These are phyloP conservation scores for Boletus subcaerulescens DNA, from an alignment of 768 basidiomycete genomes.

Conservation along the genomic window DNA sequence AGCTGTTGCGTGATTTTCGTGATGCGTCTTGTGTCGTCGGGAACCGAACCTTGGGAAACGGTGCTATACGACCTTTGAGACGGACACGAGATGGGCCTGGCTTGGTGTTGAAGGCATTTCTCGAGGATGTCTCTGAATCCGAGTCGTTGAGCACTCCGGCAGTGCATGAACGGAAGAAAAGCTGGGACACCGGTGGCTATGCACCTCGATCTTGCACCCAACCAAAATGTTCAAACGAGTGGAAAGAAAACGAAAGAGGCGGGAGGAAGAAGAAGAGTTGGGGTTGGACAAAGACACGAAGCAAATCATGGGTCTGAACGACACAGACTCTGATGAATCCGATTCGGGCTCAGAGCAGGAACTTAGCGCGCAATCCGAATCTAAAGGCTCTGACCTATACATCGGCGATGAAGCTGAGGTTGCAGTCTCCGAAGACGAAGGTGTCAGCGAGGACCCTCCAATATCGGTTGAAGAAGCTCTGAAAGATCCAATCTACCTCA, in stretches of 20 bases:
- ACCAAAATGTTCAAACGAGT: slow-evolving; percentile 76
- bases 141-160: slow-evolving; percentile 20
- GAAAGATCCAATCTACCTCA: slow-evolving; percentile 58
- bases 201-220: background rate
- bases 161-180: slow-evolving; percentile 33
- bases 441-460: slow-evolving; percentile 35
- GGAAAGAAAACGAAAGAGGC: slow-evolving; percentile 59
- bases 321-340: slow-evolving; percentile 73
- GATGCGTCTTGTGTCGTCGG: slow-evolving; percentile 8
- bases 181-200: slow-evolving; percentile 23
- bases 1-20: slow-evolving; percentile 30
- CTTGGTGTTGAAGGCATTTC: slow-evolving; percentile 1
- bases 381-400: slow-evolving; percentile 15
- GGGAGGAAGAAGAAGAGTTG: slow-evolving; percentile 61
- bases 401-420: slow-evolving; percentile 23
- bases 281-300: slow-evolving; percentile 64
- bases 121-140: slow-evolving; percentile 14
- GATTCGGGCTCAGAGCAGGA: slow-evolving; percentile 45
- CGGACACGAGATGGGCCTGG: background rate
- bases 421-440: slow-evolving; percentile 24
- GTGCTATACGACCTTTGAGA: background rate
- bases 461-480: slow-evolving; percentile 61
- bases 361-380: slow-evolving; percentile 29
- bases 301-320: slow-evolving; percentile 62
- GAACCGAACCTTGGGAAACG: background rate